These are phyloP conservation scores for Exobasidium cylindrosporum DNA, from an alignment of 1,284 basidiomycete genomes.

Conservation along the genomic window DNA sequence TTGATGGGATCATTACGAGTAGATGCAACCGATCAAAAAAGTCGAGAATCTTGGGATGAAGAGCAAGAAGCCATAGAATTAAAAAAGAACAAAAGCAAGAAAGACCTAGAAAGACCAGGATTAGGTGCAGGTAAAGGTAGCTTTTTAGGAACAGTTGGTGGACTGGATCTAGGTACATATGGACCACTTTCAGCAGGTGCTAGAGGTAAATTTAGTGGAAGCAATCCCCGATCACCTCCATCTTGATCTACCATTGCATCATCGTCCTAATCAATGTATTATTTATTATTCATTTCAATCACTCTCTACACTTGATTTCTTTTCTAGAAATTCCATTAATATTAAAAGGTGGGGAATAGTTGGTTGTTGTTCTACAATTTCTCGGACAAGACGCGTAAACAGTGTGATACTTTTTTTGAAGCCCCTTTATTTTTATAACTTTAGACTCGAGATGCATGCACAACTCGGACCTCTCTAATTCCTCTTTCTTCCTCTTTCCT, in stretches of 20 bases:
- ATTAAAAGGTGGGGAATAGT: background rate
- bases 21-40: background rate
- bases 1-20: background rate
- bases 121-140: background rate
- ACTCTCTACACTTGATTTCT: too few relatives aligned
- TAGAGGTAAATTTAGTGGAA: background rate
- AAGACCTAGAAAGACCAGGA: background rate
- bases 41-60: background rate
- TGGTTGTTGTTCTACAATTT: slow-evolving; percentile 1
- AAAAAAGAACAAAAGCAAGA: background rate
- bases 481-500: too few relatives aligned
- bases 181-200: slow-evolving; percentile 1
- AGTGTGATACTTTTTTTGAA: too few relatives aligned
- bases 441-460: too few relatives aligned
- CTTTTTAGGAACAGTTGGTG: slow-evolving; percentile 6
- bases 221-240: background rate
- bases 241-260: slow-evolving; percentile 3
- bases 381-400: background rate
- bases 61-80: background rate
- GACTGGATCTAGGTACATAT: slow-evolving; percentile 9
- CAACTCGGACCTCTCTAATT: too few relatives aligned
- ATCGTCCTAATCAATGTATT: too few relatives aligned
- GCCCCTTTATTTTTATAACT: too few relatives aligned
- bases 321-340: too few relatives aligned
- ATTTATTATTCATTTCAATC: too few relatives aligned